Percentiles rank a stretch among this genome's conserved stretches.
These are phyloP conservation scores for Globisporangium spinosum DNA, from an alignment of 352 stramenopile genomes.

Conservation along the genomic window DNA sequence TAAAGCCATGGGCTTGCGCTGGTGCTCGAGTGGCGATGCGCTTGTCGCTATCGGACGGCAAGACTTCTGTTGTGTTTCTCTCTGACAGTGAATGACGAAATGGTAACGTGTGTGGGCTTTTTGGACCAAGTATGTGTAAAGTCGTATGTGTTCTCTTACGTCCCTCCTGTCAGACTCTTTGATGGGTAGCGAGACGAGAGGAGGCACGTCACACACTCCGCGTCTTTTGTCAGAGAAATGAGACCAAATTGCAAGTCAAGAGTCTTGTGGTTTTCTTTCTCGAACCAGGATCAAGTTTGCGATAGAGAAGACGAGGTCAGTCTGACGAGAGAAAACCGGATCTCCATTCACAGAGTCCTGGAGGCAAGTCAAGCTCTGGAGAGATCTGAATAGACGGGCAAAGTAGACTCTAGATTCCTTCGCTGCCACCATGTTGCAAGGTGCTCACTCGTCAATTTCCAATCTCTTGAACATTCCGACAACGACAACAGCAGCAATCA, in stretches of 20 bases:
- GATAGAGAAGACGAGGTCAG: neutral
- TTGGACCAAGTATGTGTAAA: neutral
- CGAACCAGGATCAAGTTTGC: neutral
- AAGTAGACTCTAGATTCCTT: neutral
- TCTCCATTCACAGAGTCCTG: neutral
- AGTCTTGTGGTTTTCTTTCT: neutral
- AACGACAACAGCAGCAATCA: neutral
- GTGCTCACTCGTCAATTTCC: neutral
- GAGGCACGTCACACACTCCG: neutral
- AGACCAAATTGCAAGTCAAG: neutral
- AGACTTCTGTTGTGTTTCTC: constrained; percentile 63
- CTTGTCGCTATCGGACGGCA: constrained; percentile 55
- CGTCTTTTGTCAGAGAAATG: no score
- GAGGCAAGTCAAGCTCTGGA: neutral
- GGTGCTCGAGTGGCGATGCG: constrained; percentile 46
- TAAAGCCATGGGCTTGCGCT: constrained; percentile 63
- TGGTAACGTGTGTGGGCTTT: neutral
- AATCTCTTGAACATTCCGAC: neutral
- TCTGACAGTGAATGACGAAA: constrained; percentile 25
- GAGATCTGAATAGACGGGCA: neutral
- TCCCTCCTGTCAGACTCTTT: neutral
- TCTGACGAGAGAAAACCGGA: neutral
- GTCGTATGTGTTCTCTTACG: neutral
- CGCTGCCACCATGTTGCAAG: neutral
- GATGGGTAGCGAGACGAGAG: neutral